phyloP scores from a whole-genome alignment of 352 stramenopile genomes.

The Thalassiosira exigua region DNA sequence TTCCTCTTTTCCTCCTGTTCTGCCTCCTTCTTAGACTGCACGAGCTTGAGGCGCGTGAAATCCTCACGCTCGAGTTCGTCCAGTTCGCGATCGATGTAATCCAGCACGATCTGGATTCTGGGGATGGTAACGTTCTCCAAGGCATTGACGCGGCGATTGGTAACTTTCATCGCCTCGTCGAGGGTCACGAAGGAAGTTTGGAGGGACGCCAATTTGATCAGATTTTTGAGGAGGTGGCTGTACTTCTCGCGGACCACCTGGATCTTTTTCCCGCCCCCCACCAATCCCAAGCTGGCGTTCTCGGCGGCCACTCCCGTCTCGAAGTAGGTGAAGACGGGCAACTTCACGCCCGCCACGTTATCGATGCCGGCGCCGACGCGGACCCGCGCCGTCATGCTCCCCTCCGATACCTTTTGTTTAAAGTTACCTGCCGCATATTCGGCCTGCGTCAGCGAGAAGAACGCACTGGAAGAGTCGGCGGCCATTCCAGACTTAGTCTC shows the following conservation, averaged over 20 bases:
- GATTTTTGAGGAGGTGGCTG: conserved; percentile 83
- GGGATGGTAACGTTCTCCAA: conserved; percentile 99
- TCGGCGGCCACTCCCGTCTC: conserved; percentile 90
- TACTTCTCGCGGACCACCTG: conserved; percentile 91
- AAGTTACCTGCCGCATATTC: conserved; percentile 99
- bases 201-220: conserved; percentile 88
- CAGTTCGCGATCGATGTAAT: conserved; percentile 97
- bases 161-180: conserved; percentile 96
- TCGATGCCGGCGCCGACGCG: conserved; percentile 97
- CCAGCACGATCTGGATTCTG: conserved; percentile 95
- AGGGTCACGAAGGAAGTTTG: conserved; percentile 99
- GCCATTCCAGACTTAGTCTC: conserved; percentile 88
- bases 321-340: conserved; percentile 97
- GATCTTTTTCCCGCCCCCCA: conserved; percentile 97
- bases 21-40: conserved; percentile 96
- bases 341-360: conserved; percentile 99
- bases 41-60: conserved; percentile 96
- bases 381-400: conserved; percentile 93
- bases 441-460: conserved; percentile 98
- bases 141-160: conserved; percentile 98
- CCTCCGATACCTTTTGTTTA: conserved; percentile 95
- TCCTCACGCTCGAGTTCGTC: conserved; percentile 98
- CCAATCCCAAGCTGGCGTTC: conserved; percentile 96
- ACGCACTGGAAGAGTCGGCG: conserved; percentile 90
- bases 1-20: conserved; percentile 85